Percentiles rank a stretch among this genome's conserved stretches.
These are phyloP conservation scores for Podaxis sp. DNA, from an alignment of 768 basidiomycete genomes.

Conservation along the genomic window DNA sequence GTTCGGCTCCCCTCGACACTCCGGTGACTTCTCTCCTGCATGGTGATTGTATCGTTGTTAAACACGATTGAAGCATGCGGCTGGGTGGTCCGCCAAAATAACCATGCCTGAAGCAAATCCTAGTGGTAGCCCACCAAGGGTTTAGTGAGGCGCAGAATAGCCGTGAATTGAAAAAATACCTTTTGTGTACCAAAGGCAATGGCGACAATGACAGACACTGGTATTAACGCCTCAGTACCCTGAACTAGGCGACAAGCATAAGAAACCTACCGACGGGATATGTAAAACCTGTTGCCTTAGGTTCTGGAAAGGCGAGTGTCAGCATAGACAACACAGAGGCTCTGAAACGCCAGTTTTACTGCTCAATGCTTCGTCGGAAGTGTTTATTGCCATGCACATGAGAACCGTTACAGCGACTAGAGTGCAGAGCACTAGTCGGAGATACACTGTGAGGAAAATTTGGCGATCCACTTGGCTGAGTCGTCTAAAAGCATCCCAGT, in stretches of 20 bases:
- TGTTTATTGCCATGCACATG: neutral
- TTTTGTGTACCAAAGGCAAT: constrained; percentile 15
- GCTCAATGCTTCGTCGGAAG: neutral
- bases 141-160: neutral
- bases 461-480: constrained; percentile 2
- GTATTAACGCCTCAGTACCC: neutral
- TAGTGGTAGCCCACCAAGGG: neutral
- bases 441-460: constrained; percentile 7
- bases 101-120: constrained; percentile 8
- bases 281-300: neutral
- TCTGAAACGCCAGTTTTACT: neutral
- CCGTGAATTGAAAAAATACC: neutral
- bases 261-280: neutral
- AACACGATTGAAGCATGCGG: neutral
- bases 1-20: too few relatives aligned
- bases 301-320: neutral
- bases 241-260: too few relatives aligned
- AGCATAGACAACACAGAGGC: neutral
- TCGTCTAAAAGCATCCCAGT: constrained; percentile 7
- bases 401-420: neutral
- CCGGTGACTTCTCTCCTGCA: neutral
- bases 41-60: neutral
- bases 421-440: constrained; percentile 1
- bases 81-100: neutral
- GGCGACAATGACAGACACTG: constrained; percentile 3